phyloP scores from a whole-genome alignment of 192 early-diverging fungal genomes.

The Pilobolus umbonatus region DNA sequence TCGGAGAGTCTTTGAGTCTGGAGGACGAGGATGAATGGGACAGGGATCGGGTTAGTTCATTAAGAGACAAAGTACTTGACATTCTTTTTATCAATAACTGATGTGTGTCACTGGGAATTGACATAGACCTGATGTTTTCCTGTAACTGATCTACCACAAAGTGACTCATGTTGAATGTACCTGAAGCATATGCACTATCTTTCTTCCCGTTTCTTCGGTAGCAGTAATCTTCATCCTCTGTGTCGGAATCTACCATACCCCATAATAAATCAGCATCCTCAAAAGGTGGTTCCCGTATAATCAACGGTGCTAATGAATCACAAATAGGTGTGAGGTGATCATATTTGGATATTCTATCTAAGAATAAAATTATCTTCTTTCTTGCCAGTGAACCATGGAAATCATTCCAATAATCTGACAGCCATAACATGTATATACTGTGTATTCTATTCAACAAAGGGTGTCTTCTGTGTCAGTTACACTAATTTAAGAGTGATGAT shows the following conservation, averaged over 20 bases:
- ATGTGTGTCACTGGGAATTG: too few species aligned
- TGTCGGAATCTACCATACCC: constrained; percentile 6
- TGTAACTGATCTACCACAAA: too few species aligned
- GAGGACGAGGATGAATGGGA: too few species aligned
- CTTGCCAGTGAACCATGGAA: constrained; percentile 21
- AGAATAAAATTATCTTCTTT: constrained; percentile 21
- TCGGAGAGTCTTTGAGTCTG: too few species aligned
- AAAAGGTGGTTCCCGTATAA: constrained; percentile 27
- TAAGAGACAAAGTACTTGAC: too few species aligned
- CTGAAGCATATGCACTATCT: constrained; percentile 26
- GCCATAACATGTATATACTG: constrained; percentile 25
- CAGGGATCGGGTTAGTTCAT: too few species aligned
- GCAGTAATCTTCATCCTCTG: not conserved
- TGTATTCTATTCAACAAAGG: constrained; percentile 24
- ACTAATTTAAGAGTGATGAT: not conserved
- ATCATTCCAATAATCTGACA: constrained; percentile 35
- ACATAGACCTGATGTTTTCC: too few species aligned
- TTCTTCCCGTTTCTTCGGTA: constrained; percentile 16
- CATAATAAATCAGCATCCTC: constrained; percentile 25
- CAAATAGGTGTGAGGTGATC: constrained; percentile 24
- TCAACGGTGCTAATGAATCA: constrained; percentile 27
- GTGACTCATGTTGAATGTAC: constrained; percentile 10
- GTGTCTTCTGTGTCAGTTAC: not conserved
- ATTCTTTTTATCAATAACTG: too few species aligned
- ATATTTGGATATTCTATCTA: constrained; percentile 23